Conservation (phyloP, 768 basidiomycete genomes). For the Leucosporidium scottii region DNA sequence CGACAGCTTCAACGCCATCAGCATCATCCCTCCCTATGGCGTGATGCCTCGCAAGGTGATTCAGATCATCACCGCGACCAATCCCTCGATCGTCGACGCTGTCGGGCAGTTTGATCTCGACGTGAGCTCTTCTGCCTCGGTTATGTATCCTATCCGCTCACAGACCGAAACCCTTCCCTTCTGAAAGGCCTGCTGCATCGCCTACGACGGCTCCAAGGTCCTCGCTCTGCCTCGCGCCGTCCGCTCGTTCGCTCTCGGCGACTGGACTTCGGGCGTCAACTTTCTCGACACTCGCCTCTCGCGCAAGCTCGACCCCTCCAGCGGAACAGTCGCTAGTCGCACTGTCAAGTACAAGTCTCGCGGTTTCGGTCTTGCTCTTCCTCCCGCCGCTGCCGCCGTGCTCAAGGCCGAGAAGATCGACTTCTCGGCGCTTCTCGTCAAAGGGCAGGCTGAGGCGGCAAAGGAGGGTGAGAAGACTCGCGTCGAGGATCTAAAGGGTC, state of each 20-base stretch:
- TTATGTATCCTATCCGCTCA: neutral
- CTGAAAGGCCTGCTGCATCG: constrained; percentile 5
- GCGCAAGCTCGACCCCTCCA: constrained; percentile 3
- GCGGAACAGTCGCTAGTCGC: constrained; percentile 3
- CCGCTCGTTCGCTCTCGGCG: constrained; percentile 3
- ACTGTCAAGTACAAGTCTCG: constrained; percentile 13
- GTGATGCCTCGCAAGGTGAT: neutral
- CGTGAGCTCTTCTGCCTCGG: neutral
- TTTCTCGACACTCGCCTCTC: constrained; percentile 10
- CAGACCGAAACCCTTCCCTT: neutral
- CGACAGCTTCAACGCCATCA: constrained; percentile 10
- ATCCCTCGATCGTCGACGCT: neutral
- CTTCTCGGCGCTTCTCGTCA: neutral
- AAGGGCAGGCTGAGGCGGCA: neutral
- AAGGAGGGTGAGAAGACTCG: neutral
- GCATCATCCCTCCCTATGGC: constrained; percentile 6
- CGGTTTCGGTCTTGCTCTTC: constrained; percentile 11
- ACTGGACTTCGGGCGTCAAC: constrained; percentile 6
- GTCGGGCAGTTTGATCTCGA: constrained; percentile 20
- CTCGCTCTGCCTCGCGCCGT: constrained; percentile 9
- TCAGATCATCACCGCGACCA: constrained; percentile 9
- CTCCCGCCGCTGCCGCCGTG: neutral
- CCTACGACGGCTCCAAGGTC: constrained; percentile 3
- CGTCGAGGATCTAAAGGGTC: neutral
- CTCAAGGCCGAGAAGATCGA: neutral